phyloP scores from a whole-genome alignment of 495 filamentous ascomycete genomes.

The Neurospora sp. region DNA sequence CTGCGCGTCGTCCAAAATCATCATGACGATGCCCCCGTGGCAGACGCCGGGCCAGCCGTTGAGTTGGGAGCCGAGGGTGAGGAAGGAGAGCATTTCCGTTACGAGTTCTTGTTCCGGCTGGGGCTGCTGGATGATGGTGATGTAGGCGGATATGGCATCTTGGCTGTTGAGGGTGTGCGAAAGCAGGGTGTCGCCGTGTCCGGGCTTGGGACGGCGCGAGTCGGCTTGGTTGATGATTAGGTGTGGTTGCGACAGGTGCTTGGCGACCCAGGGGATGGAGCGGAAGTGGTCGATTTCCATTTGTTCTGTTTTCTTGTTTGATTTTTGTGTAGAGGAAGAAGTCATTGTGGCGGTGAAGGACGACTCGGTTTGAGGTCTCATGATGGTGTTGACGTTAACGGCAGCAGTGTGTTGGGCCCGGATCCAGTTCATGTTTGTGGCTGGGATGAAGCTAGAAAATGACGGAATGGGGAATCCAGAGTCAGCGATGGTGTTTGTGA shows the following conservation, averaged over 20 bases:
- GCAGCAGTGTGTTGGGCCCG: neutral
- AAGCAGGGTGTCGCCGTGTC: conserved; percentile 45
- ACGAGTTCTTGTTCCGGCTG: conserved; percentile 16
- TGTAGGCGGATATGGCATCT: conserved; percentile 38
- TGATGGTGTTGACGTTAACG: neutral
- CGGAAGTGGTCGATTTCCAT: conserved; percentile 36
- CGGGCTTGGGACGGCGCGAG: conserved; percentile 32
- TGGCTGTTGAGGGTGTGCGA: conserved; percentile 43
- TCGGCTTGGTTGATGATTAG: conserved; percentile 17
- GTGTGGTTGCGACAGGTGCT: conserved; percentile 30
- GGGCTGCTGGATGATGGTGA: conserved; percentile 32
- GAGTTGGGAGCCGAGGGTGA: conserved; percentile 44
- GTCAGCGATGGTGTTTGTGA: neutral
- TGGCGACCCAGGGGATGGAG: conserved; percentile 48
- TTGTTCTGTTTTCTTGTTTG: neutral
- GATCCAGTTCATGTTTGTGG: neutral
- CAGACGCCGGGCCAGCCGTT: conserved; percentile 47
- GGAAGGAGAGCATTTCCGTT: conserved; percentile 32
- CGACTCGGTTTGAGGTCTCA: neutral
- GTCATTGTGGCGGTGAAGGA: neutral
- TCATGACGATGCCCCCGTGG: conserved; percentile 53
- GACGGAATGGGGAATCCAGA: neutral
- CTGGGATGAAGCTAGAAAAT: neutral
- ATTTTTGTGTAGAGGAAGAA: neutral
- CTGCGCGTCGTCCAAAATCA: conserved; percentile 45